Evolutionary conservation across 2,329 filamentous ascomycete species (phyloP).

Genomic region (Cryoendolithus antarcticus): DNA sequence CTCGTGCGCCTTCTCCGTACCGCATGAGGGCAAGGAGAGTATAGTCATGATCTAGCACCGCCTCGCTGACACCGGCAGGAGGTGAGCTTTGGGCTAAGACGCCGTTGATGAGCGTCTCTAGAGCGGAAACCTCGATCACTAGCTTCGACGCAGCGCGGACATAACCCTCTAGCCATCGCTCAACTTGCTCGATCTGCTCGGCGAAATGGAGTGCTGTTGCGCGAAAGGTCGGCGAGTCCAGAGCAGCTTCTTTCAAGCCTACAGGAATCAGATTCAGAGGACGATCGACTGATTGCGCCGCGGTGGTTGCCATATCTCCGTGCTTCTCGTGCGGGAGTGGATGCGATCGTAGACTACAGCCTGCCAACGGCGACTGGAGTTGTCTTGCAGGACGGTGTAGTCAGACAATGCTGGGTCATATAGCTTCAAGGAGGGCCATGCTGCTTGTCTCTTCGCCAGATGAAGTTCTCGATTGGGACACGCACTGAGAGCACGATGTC

Average conservation of each 20-base stretch:
- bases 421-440: too few species aligned
- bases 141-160: conserved; percentile 51
- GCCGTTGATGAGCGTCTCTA: conserved; percentile 68
- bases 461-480: too few species aligned
- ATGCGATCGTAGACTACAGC: too few species aligned
- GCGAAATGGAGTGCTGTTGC: conserved; percentile 74
- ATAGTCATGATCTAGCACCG: conserved; percentile 88
- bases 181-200: conserved; percentile 82
- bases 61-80: conserved; percentile 61
- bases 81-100: conserved; percentile 69
- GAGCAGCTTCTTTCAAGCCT: conserved; percentile 80
- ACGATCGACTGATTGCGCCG: conserved; percentile 6
- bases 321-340: too few species aligned
- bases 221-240: conserved; percentile 93
- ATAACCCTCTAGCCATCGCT: conserved; percentile 78
- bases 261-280: conserved; percentile 49
- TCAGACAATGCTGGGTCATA: too few species aligned
- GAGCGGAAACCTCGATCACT: conserved; percentile 51
- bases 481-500: too few species aligned
- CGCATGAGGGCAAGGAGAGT: conserved; percentile 78
- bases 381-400: too few species aligned
- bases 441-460: too few species aligned
- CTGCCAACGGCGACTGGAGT: too few species aligned
- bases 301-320: not conserved
- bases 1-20: conserved; percentile 72